Evolutionary conservation across 176 grass and related monocot species (phyloP), one percentile per base, ranked within the genome.

Genomic region (Oryza meridionalis): DNA sequence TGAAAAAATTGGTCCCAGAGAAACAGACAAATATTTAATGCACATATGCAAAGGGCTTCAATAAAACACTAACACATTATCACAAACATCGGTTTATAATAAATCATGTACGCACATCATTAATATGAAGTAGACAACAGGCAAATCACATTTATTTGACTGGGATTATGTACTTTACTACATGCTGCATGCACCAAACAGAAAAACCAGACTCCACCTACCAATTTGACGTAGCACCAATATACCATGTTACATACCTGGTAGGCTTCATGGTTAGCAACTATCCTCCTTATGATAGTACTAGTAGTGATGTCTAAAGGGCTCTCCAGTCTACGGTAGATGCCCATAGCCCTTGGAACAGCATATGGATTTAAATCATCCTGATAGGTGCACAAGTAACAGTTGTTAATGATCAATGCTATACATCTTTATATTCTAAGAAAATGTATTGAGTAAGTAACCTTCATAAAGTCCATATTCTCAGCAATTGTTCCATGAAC

Each of bases 261-360:
- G 85, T 90, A 98, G 31, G 93, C 91, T 90, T 98, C 96, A 37
- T 98, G 96, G 87, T 98, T 98, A 77, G 89, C 69, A 92, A 98
- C 96, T 83, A 98, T 98, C 82, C 96, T 88, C 88, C 80, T 98
- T 67, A 95, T 98, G 58, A 98, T 95, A 70, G 96, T 98, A 80
- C 96, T 98, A 51, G 96, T 98, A 46, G 93, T 95, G 42, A 95
- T 93, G 65, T 95, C 91, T 87, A 95, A 79, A 82, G 93, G 93
- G 77, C 91, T 98, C 50, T 92, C 89, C 11, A 98, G 73, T 71
- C 89, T 86, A 47, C 32, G 87, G 73, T 86, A 95, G 75, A 93
- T 98, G 45, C 93, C 92, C 93, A 92, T 88, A 84, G 65, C 85
- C 80, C 87, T 92, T 84, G 96, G 85, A 37, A 93, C 96, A 81